These are phyloP conservation scores for Achlya hypogyna DNA, from an alignment of 352 stramenopile species.

Conservation along the genomic window DNA sequence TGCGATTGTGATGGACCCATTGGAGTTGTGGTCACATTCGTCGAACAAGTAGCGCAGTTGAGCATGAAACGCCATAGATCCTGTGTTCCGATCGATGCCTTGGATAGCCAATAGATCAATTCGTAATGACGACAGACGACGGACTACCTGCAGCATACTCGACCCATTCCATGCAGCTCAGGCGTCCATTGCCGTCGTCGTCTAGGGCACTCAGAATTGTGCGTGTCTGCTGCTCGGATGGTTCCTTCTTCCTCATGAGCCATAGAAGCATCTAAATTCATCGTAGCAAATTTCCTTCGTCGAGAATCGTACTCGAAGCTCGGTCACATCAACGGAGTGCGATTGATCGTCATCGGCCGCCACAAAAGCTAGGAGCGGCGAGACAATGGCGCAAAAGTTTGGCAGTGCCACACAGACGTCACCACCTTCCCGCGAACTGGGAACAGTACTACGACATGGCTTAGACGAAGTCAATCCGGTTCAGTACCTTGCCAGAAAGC, in stretches of 20 bases:
- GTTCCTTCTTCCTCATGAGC: constrained; percentile 59
- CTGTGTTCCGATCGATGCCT: constrained; percentile 10
- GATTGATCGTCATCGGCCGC: constrained; percentile 50
- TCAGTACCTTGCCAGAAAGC: not conserved
- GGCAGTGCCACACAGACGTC: constrained; percentile 26
- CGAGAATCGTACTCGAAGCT: constrained; percentile 25
- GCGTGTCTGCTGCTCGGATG: constrained; percentile 27
- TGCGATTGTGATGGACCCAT: not conserved
- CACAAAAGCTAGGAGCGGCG: constrained; percentile 52
- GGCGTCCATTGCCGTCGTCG: constrained; percentile 32
- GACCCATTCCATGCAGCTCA: constrained; percentile 61
- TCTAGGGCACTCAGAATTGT: constrained; percentile 60
- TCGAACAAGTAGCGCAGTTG: constrained; percentile 14
- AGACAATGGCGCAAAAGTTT: constrained; percentile 46
- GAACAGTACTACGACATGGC: not conserved
- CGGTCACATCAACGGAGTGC: constrained; percentile 40
- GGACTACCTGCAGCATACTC: constrained; percentile 35
- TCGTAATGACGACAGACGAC: too few species aligned
- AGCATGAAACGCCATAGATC: constrained; percentile 9
- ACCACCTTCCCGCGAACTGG: not conserved
- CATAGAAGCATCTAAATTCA: constrained; percentile 40
- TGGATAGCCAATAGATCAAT: not conserved
- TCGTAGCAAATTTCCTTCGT: not conserved
- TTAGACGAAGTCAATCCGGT: not conserved
- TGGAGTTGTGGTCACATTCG: constrained; percentile 1